Base-by-base conservation (phyloP, 768 basidiomycete species). In the Lactarius sanguifluus region DNA sequence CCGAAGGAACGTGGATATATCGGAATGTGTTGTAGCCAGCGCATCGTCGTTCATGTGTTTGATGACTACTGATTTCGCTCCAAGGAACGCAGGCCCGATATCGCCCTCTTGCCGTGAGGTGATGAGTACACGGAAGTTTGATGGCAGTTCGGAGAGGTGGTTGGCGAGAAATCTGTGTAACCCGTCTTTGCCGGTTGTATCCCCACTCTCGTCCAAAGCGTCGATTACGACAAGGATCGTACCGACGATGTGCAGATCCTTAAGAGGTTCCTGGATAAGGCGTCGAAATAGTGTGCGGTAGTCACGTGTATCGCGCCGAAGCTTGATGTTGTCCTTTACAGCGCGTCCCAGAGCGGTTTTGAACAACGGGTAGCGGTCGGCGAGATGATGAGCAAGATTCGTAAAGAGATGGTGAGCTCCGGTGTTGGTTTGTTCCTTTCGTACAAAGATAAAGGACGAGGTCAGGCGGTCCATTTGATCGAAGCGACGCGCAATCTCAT, bases 101-200 rank as follows among this genome's bases (percentile, higher is more conserved):
- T 18, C 40, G 2, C n/a, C 12, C 56, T 57, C 56, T 1, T 7
- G 56, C n/a, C 56, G 56, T 12, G 56, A 57, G 18, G 56, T 41
- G 58, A 59, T 59, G 16, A 59, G 40, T 18, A 59, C 40, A 28
- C 58, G 58, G 58, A 59, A 59, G 40, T 59, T 59, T 3, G 58
- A 12, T 7, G 58, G 58, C 4, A 59, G 58, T 43, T 43, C 18
- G 32, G 56, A 57, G 10, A 57, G 18, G 32, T 36, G 18, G 0
- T 34, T 5, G 13, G 56, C 56, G 30, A 57, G 56, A n/a, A 57
- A 57, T 36, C 18, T n/a, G 34, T 57, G 56, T 5, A 57, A 15
- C 4, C 38, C 38, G 15, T 20, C 2, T 25, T 40, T 2, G 28
- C 25, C 58, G 28, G 25, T 28, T 28, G 16, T 23, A 8, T 45